Evolutionary conservation across 106 monocot genomes (phyloP).

Genomic region (Dendrobium catenatum): DNA sequence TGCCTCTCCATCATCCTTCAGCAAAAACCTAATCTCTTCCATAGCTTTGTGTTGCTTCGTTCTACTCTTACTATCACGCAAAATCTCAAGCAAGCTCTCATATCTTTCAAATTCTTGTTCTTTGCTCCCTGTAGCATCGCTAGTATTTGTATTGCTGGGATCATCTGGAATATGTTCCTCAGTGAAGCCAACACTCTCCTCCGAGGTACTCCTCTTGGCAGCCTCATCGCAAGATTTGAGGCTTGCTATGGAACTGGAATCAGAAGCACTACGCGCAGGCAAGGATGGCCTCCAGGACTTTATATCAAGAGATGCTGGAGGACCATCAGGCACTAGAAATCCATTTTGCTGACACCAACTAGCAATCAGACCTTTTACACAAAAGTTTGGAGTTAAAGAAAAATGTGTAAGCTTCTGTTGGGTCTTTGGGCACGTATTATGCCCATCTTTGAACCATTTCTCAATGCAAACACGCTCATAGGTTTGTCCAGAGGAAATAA

Average conservation of each 20-base stretch:
- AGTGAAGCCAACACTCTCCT: constrained; percentile 17
- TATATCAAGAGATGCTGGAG: constrained; percentile 47
- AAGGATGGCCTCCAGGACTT: constrained; percentile 9
- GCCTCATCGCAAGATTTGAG: constrained; percentile 24
- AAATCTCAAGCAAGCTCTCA: constrained; percentile 32
- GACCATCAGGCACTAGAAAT: constrained; percentile 24
- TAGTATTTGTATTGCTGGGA: background rate
- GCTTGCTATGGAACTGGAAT: constrained; percentile 28
- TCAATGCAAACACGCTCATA: constrained; percentile 88
- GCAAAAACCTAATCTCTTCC: constrained; percentile 56
- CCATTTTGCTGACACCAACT: constrained; percentile 94
- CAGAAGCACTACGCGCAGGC: constrained; percentile 22
- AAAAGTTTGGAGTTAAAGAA: constrained; percentile 69
- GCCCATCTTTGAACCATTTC: constrained; percentile 87
- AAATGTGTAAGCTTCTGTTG: constrained; percentile 74
- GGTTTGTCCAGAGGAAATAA: constrained; percentile 91
- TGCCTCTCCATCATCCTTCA: constrained; percentile 74
- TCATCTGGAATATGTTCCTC: constrained; percentile 4
- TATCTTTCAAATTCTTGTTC: constrained; percentile 31
- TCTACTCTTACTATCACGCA: constrained; percentile 25
- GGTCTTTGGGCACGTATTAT: constrained; percentile 88
- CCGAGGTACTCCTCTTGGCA: constrained; percentile 20
- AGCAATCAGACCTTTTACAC: constrained; percentile 76
- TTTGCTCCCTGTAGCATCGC: background rate
- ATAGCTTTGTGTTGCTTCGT: constrained; percentile 35